Percentiles rank a stretch among this genome's conserved stretches.
These are phyloP conservation scores for Primulina huaijiensis DNA, from an alignment of 257 asterid species.

Conservation along the genomic window DNA sequence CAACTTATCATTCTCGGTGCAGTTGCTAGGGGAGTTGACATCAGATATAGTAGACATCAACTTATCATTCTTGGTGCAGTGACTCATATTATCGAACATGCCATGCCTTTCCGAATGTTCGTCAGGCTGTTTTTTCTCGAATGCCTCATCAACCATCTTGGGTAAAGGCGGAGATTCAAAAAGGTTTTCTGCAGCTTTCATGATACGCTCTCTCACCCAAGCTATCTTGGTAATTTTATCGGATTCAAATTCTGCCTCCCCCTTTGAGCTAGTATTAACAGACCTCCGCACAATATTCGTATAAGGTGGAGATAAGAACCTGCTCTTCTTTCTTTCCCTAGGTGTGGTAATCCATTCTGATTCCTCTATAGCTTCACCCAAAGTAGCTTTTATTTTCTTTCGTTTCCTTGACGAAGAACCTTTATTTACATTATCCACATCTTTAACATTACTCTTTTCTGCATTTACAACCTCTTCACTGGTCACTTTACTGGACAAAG, in stretches of 20 bases:
- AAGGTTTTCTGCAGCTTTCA: constrained; percentile 34
- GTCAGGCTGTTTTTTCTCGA: constrained; percentile 15
- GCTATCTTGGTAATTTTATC: constrained; percentile 31
- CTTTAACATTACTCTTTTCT: constrained; percentile 14
- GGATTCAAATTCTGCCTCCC: constrained; percentile 26
- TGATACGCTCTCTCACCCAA: constrained; percentile 28
- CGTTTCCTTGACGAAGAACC: constrained; percentile 21
- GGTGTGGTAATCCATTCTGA: constrained; percentile 36
- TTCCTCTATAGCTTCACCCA: constrained; percentile 30
- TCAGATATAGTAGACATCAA: constrained; percentile 25
- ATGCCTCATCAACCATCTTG: constrained; percentile 18
- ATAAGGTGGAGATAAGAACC: constrained; percentile 74
- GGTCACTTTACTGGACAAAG: constrained; percentile 19
- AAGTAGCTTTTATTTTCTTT: constrained; percentile 22
- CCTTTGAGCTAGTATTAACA: constrained; percentile 32
- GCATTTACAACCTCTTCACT: constrained; percentile 21
- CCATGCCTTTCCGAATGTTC: constrained; percentile 9
- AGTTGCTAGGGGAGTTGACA: constrained; percentile 24
- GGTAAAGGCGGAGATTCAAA: constrained; percentile 26
- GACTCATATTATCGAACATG: not conserved
- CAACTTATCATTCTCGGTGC: constrained; percentile 17
- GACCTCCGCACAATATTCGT: constrained; percentile 30
- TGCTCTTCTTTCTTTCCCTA: constrained; percentile 84
- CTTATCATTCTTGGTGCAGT: constrained; percentile 21
- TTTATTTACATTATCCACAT: constrained; percentile 19